Percentiles rank a stretch among this genome's conserved stretches.
Evolutionary conservation across 495 filamentous ascomycete genomes (phyloP).

Genomic region (Aspergillus cristatus): DNA sequence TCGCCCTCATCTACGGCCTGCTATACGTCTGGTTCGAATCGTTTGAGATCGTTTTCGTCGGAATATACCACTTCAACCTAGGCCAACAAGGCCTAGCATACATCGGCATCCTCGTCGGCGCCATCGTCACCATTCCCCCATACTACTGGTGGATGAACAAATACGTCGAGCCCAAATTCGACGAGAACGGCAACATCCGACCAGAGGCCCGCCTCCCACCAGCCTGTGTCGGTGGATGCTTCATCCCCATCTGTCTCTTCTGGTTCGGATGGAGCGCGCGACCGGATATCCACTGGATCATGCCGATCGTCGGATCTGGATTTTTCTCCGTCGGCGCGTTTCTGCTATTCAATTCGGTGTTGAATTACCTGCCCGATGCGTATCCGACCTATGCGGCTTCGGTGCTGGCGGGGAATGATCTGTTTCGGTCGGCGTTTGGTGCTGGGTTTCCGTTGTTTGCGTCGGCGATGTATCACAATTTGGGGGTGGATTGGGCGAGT

Average conservation of each 20-base stretch:
- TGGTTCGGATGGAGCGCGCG: slow-evolving; percentile 41
- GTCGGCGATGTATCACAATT: slow-evolving; percentile 41
- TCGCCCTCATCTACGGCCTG: slow-evolving; percentile 20
- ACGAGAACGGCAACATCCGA: slow-evolving; percentile 3
- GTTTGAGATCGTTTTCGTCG: slow-evolving; percentile 22
- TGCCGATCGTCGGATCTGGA: slow-evolving; percentile 42
- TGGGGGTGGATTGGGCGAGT: slow-evolving; percentile 23
- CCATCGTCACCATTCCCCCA: slow-evolving; percentile 44
- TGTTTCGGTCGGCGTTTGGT: slow-evolving; percentile 36
- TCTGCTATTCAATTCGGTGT: slow-evolving; percentile 39
- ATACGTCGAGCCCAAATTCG: slow-evolving; percentile 9
- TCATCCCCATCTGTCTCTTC: slow-evolving; percentile 39
- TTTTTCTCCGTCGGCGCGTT: slow-evolving; percentile 44
- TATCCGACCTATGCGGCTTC: slow-evolving; percentile 33
- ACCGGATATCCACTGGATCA: slow-evolving; percentile 39
- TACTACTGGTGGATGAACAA: slow-evolving; percentile 14
- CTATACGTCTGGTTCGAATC: slow-evolving; percentile 23
- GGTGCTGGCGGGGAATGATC: slow-evolving; percentile 37
- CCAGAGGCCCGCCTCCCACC: slow-evolving; percentile 35
- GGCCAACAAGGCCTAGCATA: slow-evolving; percentile 20
- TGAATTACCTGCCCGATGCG: slow-evolving; percentile 32
- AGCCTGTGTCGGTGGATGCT: slow-evolving; percentile 34
- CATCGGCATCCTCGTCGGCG: slow-evolving; percentile 53
- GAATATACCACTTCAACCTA: slow-evolving; percentile 17
- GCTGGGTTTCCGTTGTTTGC: slow-evolving; percentile 41